phyloP scores from a whole-genome alignment of 805 yeast species.

The Isabelozyma gotoi region DNA sequence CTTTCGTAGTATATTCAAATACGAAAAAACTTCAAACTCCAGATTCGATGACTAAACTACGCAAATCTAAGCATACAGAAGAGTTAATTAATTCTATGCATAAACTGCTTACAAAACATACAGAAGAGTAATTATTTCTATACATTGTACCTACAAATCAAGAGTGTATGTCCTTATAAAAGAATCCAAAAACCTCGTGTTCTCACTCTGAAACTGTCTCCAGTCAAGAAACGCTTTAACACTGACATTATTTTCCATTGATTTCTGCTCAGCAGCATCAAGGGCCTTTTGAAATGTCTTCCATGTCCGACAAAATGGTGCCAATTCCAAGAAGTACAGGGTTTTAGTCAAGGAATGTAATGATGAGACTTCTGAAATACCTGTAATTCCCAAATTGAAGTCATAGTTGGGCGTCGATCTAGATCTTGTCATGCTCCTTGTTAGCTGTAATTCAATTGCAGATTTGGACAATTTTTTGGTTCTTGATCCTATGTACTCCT shows the following conservation, averaged over 20 bases:
- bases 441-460: constrained; percentile 20
- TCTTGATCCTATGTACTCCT: constrained; percentile 32
- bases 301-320: constrained; percentile 36
- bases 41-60: too few relatives aligned
- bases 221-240: constrained; percentile 29
- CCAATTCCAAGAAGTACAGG: constrained; percentile 29
- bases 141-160: background rate
- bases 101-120: background rate
- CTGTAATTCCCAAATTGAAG: constrained; percentile 19
- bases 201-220: constrained; percentile 31
- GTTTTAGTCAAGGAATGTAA: constrained; percentile 20
- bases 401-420: constrained; percentile 1
- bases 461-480: constrained; percentile 32
- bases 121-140: background rate
- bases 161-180: background rate
- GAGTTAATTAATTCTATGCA: background rate
- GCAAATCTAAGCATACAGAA: too few relatives aligned
- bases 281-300: constrained; percentile 27
- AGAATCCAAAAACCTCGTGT: constrained; percentile 13
- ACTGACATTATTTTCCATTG: constrained; percentile 12
- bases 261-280: constrained; percentile 18
- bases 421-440: constrained; percentile 17
- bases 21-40: too few relatives aligned
- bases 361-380: constrained; percentile 36
- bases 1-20: too few relatives aligned